Conservation (phyloP, 169 alveolate species). For the Babesia caballi region DNA sequence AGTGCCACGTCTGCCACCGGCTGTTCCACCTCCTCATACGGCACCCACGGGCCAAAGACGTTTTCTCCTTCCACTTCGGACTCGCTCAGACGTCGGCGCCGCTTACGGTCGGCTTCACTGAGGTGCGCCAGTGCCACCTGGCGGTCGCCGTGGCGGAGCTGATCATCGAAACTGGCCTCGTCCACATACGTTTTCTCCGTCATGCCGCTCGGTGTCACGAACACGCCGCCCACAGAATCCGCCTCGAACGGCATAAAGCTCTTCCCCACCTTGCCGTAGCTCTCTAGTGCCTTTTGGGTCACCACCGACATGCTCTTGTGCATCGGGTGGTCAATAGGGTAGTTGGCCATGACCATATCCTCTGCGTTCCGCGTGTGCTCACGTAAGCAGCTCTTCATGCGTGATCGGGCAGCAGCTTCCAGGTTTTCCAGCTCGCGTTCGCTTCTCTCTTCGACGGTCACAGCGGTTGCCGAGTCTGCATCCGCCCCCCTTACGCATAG, state of each 20-base stretch:
- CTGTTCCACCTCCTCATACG: constrained; percentile 46
- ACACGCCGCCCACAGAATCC: constrained; percentile 38
- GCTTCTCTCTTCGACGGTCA: too few species aligned
- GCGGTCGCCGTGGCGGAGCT: constrained; percentile 24
- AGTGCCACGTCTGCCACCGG: constrained; percentile 28
- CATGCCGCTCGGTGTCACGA: constrained; percentile 49
- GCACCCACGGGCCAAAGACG: constrained; percentile 64
- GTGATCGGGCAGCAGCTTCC: not conserved
- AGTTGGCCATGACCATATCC: constrained; percentile 45
- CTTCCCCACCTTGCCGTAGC: constrained; percentile 3
- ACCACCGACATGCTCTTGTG: constrained; percentile 4
- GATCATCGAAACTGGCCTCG: constrained; percentile 42
- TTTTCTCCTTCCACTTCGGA: constrained; percentile 34
- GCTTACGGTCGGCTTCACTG: not conserved
- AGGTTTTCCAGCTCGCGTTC: not conserved
- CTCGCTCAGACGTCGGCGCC: constrained; percentile 25
- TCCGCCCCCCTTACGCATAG: constrained; percentile 4
- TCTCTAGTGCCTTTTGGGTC: not conserved
- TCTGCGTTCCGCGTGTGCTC: constrained; percentile 46
- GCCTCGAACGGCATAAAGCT: not conserved
- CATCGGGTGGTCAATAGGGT: constrained; percentile 57
- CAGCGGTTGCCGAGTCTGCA: not conserved
- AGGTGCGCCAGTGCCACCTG: constrained; percentile 21
- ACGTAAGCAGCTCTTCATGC: not conserved
- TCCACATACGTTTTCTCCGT: constrained; percentile 57